Percentiles rank a stretch among this genome's conserved stretches.
phyloP scores from a whole-genome alignment of 495 filamentous ascomycete species.

The Aspergillus sparsus region DNA sequence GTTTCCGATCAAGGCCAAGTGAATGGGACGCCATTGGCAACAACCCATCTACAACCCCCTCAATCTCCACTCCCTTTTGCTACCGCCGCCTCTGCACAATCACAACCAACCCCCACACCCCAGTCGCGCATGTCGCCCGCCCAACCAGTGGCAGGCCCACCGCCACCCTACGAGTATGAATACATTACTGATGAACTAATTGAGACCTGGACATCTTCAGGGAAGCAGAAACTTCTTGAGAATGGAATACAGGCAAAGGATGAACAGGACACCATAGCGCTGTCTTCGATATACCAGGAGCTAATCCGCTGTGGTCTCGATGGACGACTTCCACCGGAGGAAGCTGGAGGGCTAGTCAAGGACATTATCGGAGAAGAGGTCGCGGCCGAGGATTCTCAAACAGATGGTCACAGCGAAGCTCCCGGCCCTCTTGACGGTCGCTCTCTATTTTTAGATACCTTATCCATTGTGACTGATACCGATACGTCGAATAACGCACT shows the following conservation, averaged over 20 bases:
- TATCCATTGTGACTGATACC: constrained; percentile 71
- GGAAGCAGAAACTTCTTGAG: constrained; percentile 48
- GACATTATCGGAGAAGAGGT: constrained; percentile 67
- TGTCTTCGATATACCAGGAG: constrained; percentile 81
- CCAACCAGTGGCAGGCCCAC: constrained; percentile 26
- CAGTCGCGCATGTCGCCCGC: constrained; percentile 22
- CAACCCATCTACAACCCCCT: constrained; percentile 23
- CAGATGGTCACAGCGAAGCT: constrained; percentile 34
- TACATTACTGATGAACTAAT: constrained; percentile 53
- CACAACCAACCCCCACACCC: constrained; percentile 25
- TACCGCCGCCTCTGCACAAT: constrained; percentile 13
- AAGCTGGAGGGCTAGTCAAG: constrained; percentile 71
- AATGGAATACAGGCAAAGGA: constrained; percentile 54
- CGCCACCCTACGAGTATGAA: constrained; percentile 56
- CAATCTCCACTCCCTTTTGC: constrained; percentile 34
- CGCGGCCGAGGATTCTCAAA: constrained; percentile 41
- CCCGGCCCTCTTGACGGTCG: constrained; percentile 55
- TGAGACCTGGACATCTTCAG: constrained; percentile 51
- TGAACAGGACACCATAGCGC: constrained; percentile 62
- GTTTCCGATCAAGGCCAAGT: constrained; percentile 27
- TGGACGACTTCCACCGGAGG: constrained; percentile 60
- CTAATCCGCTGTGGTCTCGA: constrained; percentile 72
- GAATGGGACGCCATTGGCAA: constrained; percentile 26
- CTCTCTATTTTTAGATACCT: constrained; percentile 75
- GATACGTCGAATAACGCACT: constrained; percentile 55